These are phyloP conservation scores for Athelia psychrophila DNA, from an alignment of 1,284 basidiomycete species.

Conservation along the genomic window DNA sequence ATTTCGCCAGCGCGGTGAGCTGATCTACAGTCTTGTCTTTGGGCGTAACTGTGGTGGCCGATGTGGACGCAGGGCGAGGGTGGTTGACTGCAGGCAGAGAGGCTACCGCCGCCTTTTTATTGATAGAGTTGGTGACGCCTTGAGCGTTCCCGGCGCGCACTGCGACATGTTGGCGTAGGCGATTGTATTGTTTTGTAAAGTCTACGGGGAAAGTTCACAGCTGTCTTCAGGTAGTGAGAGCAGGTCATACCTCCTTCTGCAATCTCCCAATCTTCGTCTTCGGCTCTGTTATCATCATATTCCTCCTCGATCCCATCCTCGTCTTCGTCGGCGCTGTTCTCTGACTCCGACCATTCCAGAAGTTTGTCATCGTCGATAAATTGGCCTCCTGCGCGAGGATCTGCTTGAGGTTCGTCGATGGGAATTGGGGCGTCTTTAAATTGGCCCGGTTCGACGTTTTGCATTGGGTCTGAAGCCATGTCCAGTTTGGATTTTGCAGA, in stretches of 20 bases:
- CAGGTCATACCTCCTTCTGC: slow-evolving; percentile 39
- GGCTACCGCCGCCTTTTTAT: slow-evolving; percentile 48
- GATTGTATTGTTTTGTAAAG: slow-evolving; percentile 96
- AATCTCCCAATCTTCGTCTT: slow-evolving; percentile 23
- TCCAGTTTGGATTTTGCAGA: neutral
- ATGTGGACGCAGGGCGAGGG: slow-evolving; percentile 31
- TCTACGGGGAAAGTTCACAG: slow-evolving; percentile 47
- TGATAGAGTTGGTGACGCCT: slow-evolving; percentile 48
- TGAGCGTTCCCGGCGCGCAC: slow-evolving; percentile 67
- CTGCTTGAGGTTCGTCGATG: slow-evolving; percentile 10
- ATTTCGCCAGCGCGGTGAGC: slow-evolving; percentile 68
- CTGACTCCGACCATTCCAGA: slow-evolving; percentile 34
- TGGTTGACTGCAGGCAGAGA: slow-evolving; percentile 75
- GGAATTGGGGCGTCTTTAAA: slow-evolving; percentile 50
- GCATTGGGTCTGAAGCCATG: slow-evolving; percentile 2
- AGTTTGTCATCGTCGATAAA: slow-evolving; percentile 48
- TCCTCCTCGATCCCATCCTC: slow-evolving; percentile 36
- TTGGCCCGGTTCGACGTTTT: slow-evolving; percentile 38
- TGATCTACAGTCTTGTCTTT: slow-evolving; percentile 66
- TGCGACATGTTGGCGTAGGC: slow-evolving; percentile 81
- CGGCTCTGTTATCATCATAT: slow-evolving; percentile 41
- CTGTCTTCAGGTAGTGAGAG: neutral
- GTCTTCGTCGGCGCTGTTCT: slow-evolving; percentile 39
- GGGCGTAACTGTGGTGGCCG: slow-evolving; percentile 14
- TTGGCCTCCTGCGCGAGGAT: slow-evolving; percentile 28